Percentiles rank a stretch among this genome's conserved stretches.
These are phyloP conservation scores for Cytospora mali DNA, from an alignment of 2,329 filamentous ascomycete genomes.

Conservation along the genomic window DNA sequence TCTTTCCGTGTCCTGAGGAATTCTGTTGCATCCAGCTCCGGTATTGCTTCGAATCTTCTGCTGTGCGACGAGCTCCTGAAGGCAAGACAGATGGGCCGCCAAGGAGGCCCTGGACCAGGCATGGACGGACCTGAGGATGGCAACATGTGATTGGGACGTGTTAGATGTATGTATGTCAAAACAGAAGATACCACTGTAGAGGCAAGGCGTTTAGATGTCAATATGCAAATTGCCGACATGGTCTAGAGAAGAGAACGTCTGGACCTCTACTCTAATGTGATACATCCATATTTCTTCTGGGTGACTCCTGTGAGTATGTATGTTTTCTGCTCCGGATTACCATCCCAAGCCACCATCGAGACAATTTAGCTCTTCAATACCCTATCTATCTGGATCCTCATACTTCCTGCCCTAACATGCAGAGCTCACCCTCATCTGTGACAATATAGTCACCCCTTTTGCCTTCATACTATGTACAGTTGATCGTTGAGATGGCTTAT, in stretches of 20 bases:
- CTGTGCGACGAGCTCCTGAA: conserved; percentile 97
- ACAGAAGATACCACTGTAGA: conserved; percentile 42
- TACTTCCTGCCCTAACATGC: too few relatives aligned
- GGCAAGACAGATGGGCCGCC: conserved; percentile 87
- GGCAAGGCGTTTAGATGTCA: conserved; percentile 28
- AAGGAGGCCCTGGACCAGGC: conserved; percentile 63
- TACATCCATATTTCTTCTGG: neutral
- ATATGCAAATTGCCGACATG: conserved; percentile 13
- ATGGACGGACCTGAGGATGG: conserved; percentile 62
- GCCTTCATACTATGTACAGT: too few relatives aligned
- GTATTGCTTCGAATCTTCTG: conserved; percentile 92
- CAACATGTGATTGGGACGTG: conserved; percentile 11
- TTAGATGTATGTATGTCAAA: conserved; percentile 21
- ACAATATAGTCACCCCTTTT: too few relatives aligned
- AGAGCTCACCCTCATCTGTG: too few relatives aligned
- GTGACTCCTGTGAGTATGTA: neutral
- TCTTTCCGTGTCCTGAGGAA: conserved; percentile 95
- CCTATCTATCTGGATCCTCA: too few relatives aligned
- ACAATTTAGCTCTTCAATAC: too few relatives aligned
- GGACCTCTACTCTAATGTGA: neutral
- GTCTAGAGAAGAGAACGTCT: conserved; percentile 13
- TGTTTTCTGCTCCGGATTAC: neutral
- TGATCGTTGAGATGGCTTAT: conserved; percentile 19
- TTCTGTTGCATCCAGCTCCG: conserved; percentile 88
- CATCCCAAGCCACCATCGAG: too few relatives aligned